Percentiles rank a stretch among this genome's conserved stretches.
Conservation (phyloP, 305 asterid genomes). For the Fraxinus baroniana region DNA sequence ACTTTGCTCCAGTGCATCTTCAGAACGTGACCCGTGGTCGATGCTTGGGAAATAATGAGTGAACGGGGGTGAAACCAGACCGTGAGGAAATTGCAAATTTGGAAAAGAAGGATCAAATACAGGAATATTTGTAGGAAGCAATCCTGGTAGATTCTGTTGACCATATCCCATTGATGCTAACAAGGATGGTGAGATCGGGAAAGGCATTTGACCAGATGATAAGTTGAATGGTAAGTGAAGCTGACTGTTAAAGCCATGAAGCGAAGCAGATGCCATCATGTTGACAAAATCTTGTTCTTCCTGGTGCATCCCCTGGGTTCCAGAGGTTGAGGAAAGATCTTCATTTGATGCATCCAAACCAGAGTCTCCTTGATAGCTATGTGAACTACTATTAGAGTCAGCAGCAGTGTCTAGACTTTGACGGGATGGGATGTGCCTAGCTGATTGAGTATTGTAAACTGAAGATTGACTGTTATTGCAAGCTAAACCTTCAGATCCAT, state of each 20-base stretch:
- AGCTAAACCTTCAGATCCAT: constrained; percentile 50
- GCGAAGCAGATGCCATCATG: constrained; percentile 88
- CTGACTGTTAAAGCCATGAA: constrained; percentile 74
- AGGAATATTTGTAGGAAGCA: constrained; percentile 68
- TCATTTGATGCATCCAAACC: constrained; percentile 53
- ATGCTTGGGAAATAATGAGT: constrained; percentile 61
- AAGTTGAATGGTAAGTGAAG: constrained; percentile 64
- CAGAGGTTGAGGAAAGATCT: constrained; percentile 55
- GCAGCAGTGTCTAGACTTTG: constrained; percentile 48
- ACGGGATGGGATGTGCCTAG: constrained; percentile 45
- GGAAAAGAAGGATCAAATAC: constrained; percentile 65
- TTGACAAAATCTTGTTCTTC: constrained; percentile 90
- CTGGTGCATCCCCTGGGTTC: constrained; percentile 57
- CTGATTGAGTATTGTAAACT: constrained; percentile 47
- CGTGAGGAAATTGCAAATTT: constrained; percentile 66
- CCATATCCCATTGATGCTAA: constrained; percentile 77
- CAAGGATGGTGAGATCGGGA: constrained; percentile 76
- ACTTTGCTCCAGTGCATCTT: constrained; percentile 53
- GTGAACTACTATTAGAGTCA: constrained; percentile 48
- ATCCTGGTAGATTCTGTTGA: constrained; percentile 69
- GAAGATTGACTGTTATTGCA: constrained; percentile 49
- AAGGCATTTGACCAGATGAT: constrained; percentile 63
- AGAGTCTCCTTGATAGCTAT: constrained; percentile 48
- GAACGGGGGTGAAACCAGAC: constrained; percentile 64
- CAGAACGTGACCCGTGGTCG: constrained; percentile 54